phyloP scores from a whole-genome alignment of 2,329 filamentous ascomycete genomes.

The Penicillium sumatraense region DNA sequence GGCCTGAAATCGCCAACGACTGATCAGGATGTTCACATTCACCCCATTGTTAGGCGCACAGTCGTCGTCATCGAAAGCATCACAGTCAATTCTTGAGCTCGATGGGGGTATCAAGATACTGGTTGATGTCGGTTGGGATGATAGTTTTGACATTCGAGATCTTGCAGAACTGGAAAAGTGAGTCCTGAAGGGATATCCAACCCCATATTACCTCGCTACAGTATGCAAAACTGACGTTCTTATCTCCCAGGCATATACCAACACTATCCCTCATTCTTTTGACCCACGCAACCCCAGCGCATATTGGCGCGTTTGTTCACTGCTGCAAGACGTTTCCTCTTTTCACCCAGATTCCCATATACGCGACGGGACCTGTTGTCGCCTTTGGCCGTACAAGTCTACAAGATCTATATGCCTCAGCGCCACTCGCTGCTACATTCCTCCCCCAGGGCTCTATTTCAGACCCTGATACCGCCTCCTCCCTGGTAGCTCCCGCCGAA shows the following conservation, averaged over 20 bases:
- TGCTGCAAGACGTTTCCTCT: constrained; percentile 68
- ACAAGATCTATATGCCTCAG: constrained; percentile 90
- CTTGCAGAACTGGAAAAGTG: constrained; percentile 90
- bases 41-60: constrained; percentile 90
- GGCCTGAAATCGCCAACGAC: constrained; percentile 16
- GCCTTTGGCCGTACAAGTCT: constrained; percentile 87
- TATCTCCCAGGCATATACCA: constrained; percentile 75
- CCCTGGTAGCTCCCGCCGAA: constrained; percentile 35
- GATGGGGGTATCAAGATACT: constrained; percentile 96
- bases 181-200: constrained; percentile 29
- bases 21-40: constrained; percentile 83
- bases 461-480: constrained; percentile 42
- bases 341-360: constrained; percentile 90
- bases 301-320: constrained; percentile 70
- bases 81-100: constrained; percentile 93
- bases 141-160: constrained; percentile 80
- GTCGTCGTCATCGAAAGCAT: constrained; percentile 76
- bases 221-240: constrained; percentile 14
- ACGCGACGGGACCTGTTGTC: constrained; percentile 91
- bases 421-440: constrained; percentile 83
- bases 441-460: constrained; percentile 75
- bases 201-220: constrained; percentile 6
- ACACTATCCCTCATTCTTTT: constrained; percentile 92
- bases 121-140: constrained; percentile 95
- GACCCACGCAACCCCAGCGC: constrained; percentile 88